Percentiles rank a stretch among this genome's conserved stretches.
These are phyloP conservation scores for Phytophthora fragariae DNA, from an alignment of 352 stramenopile species.

Conservation along the genomic window DNA sequence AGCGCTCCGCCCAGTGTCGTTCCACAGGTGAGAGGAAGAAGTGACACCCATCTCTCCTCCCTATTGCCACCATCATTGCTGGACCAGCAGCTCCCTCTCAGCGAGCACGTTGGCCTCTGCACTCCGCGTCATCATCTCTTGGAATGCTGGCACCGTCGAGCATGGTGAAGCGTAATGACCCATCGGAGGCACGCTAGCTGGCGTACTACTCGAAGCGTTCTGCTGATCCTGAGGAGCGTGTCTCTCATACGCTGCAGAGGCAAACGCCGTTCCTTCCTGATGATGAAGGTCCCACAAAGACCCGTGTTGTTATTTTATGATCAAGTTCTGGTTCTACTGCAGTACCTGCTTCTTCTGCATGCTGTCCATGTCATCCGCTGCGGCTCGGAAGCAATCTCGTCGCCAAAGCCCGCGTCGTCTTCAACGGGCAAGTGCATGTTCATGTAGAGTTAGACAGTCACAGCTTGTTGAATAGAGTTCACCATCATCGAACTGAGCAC, in stretches of 20 bases:
- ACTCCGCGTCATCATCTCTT: not conserved
- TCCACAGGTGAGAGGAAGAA: not conserved
- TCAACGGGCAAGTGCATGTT: conserved; percentile 1
- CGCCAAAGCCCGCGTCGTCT: not conserved
- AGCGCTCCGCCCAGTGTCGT: not conserved
- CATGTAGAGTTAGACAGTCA: not conserved
- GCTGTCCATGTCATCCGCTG: not conserved
- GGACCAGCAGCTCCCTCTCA: not conserved
- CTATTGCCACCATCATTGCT: conserved; percentile 3
- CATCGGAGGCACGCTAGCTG: not conserved
- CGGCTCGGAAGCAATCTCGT: not conserved
- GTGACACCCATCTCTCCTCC: not conserved
- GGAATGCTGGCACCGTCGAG: not conserved
- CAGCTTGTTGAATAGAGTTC: conserved; percentile 2
- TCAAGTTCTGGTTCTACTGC: conserved; percentile 1
- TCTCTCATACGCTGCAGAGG: not conserved
- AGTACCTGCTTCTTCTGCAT: not conserved
- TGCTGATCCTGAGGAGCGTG: not conserved
- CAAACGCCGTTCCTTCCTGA: not conserved
- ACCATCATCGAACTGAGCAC: not conserved
- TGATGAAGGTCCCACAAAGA: too few species aligned
- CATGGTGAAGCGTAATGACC: not conserved
- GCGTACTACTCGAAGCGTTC: not conserved
- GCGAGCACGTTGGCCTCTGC: not conserved
- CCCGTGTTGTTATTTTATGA: not conserved